Percentiles rank a stretch among this genome's conserved stretches.
These are phyloP conservation scores for Pleurotus platypus DNA, from an alignment of 768 basidiomycete genomes.

Conservation along the genomic window DNA sequence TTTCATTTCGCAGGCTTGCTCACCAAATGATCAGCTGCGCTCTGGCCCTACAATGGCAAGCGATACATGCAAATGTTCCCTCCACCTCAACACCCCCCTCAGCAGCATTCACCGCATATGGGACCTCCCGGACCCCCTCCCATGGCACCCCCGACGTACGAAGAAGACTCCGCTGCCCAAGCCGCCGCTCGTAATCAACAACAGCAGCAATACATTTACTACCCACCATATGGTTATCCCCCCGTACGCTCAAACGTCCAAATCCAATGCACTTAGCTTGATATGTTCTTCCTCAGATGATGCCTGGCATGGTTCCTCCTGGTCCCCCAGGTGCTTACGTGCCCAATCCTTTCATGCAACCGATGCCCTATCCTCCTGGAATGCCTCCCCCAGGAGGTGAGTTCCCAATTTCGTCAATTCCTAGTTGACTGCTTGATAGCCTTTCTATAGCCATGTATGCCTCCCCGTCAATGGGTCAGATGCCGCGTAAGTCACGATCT, in stretches of 20 bases:
- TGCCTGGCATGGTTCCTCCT: slow-evolving; percentile 80
- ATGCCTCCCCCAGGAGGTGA: slow-evolving; percentile 79
- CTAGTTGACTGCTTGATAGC: background rate
- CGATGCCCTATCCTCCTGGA: slow-evolving; percentile 75
- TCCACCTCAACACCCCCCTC: slow-evolving; percentile 53
- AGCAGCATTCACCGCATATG: slow-evolving; percentile 63
- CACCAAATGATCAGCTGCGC: slow-evolving; percentile 42
- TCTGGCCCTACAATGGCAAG: slow-evolving; percentile 91
- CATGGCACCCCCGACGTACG: slow-evolving; percentile 72
- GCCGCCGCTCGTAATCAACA: slow-evolving; percentile 40
- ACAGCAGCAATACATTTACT: slow-evolving; percentile 54
- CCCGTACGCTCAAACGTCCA: slow-evolving; percentile 35
- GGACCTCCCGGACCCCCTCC: slow-evolving; percentile 64
- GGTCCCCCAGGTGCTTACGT: slow-evolving; percentile 78
- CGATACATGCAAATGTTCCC: slow-evolving; percentile 79
- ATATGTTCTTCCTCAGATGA: slow-evolving; percentile 56
- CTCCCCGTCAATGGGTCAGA: slow-evolving; percentile 78
- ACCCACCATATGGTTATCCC: slow-evolving; percentile 75
- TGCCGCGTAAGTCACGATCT: slow-evolving; percentile 65
- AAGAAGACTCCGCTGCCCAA: slow-evolving; percentile 59
- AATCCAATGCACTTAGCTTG: background rate
- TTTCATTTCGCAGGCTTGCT: slow-evolving; percentile 3
- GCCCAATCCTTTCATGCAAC: slow-evolving; percentile 79
- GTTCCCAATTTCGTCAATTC: slow-evolving; percentile 19
- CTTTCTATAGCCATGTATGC: slow-evolving; percentile 67